Evolutionary conservation across 148 eudicot species (phyloP), one percentile per base, ranked within the genome.

Genomic region (Drosera capensis): DNA sequence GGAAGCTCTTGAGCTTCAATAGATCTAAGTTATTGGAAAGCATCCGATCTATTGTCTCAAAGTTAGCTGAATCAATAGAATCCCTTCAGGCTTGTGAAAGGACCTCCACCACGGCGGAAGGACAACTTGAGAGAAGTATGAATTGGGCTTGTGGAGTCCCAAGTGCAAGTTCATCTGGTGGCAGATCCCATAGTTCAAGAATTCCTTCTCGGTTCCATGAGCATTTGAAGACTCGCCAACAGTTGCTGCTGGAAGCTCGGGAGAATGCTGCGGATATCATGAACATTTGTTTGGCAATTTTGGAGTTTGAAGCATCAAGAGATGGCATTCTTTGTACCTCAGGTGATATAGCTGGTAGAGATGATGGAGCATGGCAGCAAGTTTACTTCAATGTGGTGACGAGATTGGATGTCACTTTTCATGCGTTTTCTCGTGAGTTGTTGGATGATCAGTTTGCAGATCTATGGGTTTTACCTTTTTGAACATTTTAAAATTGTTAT

Each of bases 71-170:
- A 67, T 77, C 88, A 25, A 46, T 81, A 51, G 95, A 90, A 59
- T 48, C 67, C 55, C 70, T 90, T 52, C 73, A 76, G 55, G 71
- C 80, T 63, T 90, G 80, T 78, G 99, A 90, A 79, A 72, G 60
- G 52, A 72, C 71, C 59, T 78, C 94, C 53, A 54, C 54, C 48
- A 56, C 74, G 56, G 95, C 99, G 34, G 99, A 90, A 76, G 85
- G 94, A 49, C 95, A 90, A 59, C 82, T 90, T 41, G 95, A 90
- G 73, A 85, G 95, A 75, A 94, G 95, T 45, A 85, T 90, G 99
- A 77, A 71, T 41, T 90, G 99, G 99, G 99, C 95, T 25, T 90
- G 95, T 66, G 95, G 93, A 55, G 88, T 87, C 34, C 76, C 95
- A 46, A 75, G 55, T 54, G 54, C 87, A 35, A 60, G 72, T 64